A percentile compares a stretch with the other conserved stretches of the same genome.
phyloP scores from a whole-genome alignment of 805 yeast species.

The Ogataea minuta region DNA sequence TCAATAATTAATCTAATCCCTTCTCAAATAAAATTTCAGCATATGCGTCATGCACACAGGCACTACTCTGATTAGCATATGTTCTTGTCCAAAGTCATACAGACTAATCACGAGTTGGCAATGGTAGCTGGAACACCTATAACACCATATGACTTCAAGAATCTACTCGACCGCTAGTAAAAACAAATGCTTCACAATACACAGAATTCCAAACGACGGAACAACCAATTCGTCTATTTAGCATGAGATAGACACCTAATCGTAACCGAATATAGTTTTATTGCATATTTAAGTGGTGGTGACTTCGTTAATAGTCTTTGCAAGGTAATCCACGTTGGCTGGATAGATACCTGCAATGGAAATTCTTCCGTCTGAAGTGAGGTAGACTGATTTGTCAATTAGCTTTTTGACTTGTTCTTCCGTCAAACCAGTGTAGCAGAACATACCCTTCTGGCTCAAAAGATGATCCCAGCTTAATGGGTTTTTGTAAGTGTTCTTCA shows the following conservation, averaged over 20 bases:
- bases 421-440: conserved; percentile 82
- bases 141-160: no score
- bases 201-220: no score
- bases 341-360: conserved; percentile 87
- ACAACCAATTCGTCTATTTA: no score
- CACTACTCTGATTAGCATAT: neutral
- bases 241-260: no score
- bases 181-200: no score
- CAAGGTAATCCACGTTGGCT: conserved; percentile 71
- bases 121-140: no score
- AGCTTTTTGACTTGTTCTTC: conserved; percentile 69
- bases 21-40: conserved; percentile 8
- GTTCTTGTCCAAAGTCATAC: neutral
- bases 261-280: conserved; percentile 1
- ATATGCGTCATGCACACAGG: conserved; percentile 4
- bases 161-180: no score
- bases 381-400: conserved; percentile 73
- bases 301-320: conserved; percentile 39
- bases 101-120: neutral
- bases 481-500: conserved; percentile 50
- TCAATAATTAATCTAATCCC: conserved; percentile 37
- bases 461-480: conserved; percentile 81
- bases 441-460: conserved; percentile 92
- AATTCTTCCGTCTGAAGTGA: conserved; percentile 88
- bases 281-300: conserved; percentile 16